phyloP scores from a whole-genome alignment of 192 early-diverging fungal species.

The Globomyces pollinis-pini region DNA sequence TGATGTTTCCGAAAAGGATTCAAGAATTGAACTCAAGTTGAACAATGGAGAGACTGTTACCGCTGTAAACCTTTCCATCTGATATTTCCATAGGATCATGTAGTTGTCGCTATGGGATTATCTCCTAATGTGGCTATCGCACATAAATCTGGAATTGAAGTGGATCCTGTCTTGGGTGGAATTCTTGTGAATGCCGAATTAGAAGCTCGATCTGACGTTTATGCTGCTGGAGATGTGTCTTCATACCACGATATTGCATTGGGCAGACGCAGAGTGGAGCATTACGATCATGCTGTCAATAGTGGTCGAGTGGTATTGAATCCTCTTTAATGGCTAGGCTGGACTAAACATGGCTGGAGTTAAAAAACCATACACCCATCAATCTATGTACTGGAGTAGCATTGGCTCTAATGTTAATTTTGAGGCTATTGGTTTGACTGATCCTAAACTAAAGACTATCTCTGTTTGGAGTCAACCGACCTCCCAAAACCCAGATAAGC shows the following conservation, averaged over 20 bases:
- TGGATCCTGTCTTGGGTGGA: constrained; percentile 49
- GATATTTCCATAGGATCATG: constrained; percentile 38
- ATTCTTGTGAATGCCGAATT: constrained; percentile 59
- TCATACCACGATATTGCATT: constrained; percentile 57
- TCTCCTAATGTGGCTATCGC: constrained; percentile 52
- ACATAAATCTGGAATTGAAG: constrained; percentile 48
- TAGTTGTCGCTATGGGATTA: constrained; percentile 55
- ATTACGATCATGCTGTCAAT: constrained; percentile 56
- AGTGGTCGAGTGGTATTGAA: constrained; percentile 55
- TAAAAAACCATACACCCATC: constrained; percentile 45
- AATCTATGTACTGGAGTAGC: constrained; percentile 60
- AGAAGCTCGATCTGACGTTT: constrained; percentile 54
- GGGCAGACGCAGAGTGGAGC: constrained; percentile 59
- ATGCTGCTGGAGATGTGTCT: constrained; percentile 57
- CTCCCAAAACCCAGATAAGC: constrained; percentile 44
- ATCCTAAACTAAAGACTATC: constrained; percentile 47
- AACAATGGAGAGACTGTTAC: constrained; percentile 27
- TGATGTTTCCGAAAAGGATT: constrained; percentile 9
- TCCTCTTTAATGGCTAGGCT: too few species aligned
- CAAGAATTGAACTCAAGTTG: constrained; percentile 33
- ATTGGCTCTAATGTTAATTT: constrained; percentile 53
- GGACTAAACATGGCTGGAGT: constrained; percentile 17
- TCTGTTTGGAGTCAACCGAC: constrained; percentile 49
- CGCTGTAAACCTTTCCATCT: constrained; percentile 14
- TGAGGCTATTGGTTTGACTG: constrained; percentile 57